Evolutionary conservation across 208 protist genomes (phyloP).

Genomic region (Crithidia expoeki): DNA sequence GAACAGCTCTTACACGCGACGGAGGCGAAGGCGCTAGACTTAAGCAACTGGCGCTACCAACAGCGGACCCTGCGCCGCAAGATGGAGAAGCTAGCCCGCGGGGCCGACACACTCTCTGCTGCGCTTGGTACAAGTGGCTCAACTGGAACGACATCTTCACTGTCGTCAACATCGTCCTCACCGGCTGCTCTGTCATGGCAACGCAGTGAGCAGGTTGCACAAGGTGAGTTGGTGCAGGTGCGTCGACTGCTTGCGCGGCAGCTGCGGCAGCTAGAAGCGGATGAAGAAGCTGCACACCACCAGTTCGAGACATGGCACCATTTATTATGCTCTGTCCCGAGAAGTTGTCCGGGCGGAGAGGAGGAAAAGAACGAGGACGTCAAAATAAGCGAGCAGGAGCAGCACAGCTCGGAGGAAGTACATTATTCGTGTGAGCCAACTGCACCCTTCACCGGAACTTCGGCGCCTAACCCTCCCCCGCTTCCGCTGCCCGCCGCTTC

Average conservation of each 20-base stretch:
- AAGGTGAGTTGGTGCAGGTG: conserved; percentile 23
- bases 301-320: conserved; percentile 31
- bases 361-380: too few species aligned
- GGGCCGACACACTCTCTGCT: conserved; percentile 17
- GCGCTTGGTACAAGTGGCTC: conserved; percentile 2
- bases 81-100: conserved; percentile 24
- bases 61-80: conserved; percentile 25
- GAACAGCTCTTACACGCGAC: conserved; percentile 34
- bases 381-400: too few species aligned
- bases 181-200: conserved; percentile 8
- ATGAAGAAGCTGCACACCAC: conserved; percentile 6
- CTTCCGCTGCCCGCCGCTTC: background rate
- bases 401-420: background rate
- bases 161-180: background rate
- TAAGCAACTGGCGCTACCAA: conserved; percentile 65
- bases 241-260: background rate
- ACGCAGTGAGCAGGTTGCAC: conserved; percentile 21
- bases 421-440: background rate
- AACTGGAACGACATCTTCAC: background rate
- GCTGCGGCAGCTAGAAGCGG: conserved; percentile 23
- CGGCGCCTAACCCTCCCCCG: background rate
- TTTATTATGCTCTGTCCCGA: conserved; percentile 35
- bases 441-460: background rate
- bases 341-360: too few species aligned
- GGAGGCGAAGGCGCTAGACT: conserved; percentile 46